These are phyloP conservation scores for Candolleomyces efflorescens DNA, from an alignment of 768 basidiomycete genomes.

Conservation along the genomic window DNA sequence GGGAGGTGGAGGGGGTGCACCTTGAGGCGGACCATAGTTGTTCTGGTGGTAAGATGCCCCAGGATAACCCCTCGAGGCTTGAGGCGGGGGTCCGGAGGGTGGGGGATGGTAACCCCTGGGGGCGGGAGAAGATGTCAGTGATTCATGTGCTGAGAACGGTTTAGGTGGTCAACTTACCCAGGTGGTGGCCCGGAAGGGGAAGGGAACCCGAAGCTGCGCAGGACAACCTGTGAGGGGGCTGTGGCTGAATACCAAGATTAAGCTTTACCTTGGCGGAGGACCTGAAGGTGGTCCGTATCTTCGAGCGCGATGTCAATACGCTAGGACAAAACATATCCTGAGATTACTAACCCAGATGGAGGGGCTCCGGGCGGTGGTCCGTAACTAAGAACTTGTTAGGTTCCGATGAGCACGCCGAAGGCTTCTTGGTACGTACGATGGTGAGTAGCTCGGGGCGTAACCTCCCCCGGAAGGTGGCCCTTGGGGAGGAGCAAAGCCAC, in stretches of 20 bases:
- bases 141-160: too few species aligned
- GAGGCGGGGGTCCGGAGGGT: slow-evolving; percentile 14
- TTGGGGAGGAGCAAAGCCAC: slow-evolving; percentile 11
- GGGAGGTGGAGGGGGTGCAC: slow-evolving; percentile 7
- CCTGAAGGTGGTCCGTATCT: slow-evolving; percentile 19
- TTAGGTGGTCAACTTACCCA: neutral
- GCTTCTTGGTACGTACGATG: slow-evolving; percentile 18
- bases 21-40: slow-evolving; percentile 5
- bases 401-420: neutral
- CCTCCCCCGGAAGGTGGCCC: slow-evolving; percentile 25
- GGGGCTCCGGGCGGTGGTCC: slow-evolving; percentile 14
- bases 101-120: neutral
- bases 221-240: neutral
- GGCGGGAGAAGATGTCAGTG: neutral
- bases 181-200: slow-evolving; percentile 3
- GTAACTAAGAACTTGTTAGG: slow-evolving; percentile 3
- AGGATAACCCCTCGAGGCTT: slow-evolving; percentile 7
- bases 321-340: neutral
- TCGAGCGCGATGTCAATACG: neutral
- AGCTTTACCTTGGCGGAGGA: slow-evolving; percentile 13
- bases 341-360: slow-evolving; percentile 15
- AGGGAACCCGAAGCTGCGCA: slow-evolving; percentile 9
- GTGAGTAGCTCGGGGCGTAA: slow-evolving; percentile 36
- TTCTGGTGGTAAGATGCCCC: slow-evolving; percentile 14
- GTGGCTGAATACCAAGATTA: neutral